A percentile compares a stretch with the other conserved stretches of the same genome.
phyloP scores from a whole-genome alignment of 192 early-diverging fungal species.

The Coemansia umbellata region DNA sequence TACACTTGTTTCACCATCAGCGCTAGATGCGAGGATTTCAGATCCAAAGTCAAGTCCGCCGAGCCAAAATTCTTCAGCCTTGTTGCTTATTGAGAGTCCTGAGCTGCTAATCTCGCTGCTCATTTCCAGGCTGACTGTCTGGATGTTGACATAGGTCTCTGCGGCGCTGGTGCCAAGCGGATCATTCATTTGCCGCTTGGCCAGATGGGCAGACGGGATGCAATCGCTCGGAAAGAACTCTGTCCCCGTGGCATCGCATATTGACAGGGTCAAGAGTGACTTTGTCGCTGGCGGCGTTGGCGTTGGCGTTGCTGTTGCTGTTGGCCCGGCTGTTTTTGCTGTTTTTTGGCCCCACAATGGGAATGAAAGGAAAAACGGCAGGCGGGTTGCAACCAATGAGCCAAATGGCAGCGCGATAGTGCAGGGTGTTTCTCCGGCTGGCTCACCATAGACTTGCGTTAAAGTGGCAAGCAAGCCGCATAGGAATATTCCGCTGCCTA shows the following conservation, averaged over 20 bases:
- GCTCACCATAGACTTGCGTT: too few species aligned
- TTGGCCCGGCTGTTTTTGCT: too few species aligned
- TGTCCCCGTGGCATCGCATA: constrained; percentile 21
- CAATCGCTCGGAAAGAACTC: constrained; percentile 18
- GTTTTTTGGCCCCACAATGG: background rate
- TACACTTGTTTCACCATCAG: too few species aligned
- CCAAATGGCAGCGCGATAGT: constrained; percentile 10
- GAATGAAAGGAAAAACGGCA: constrained; percentile 17
- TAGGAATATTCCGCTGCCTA: background rate
- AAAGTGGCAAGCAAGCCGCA: background rate
- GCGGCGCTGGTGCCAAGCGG: background rate
- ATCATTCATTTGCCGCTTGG: background rate
- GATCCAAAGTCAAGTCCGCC: too few species aligned
- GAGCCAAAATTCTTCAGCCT: too few species aligned
- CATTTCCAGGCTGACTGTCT: too few species aligned
- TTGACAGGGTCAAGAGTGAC: constrained; percentile 1
- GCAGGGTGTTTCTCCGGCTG: background rate
- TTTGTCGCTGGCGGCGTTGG: constrained; percentile 22
- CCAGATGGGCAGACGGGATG: background rate
- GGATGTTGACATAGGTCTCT: too few species aligned
- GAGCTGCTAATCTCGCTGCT: too few species aligned
- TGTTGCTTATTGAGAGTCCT: too few species aligned
- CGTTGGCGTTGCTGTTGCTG: background rate
- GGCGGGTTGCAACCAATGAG: constrained; percentile 4
- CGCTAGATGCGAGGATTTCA: too few species aligned